These are phyloP conservation scores for Malus hybrid DNA, from an alignment of 331 rosid species.

Conservation along the genomic window DNA sequence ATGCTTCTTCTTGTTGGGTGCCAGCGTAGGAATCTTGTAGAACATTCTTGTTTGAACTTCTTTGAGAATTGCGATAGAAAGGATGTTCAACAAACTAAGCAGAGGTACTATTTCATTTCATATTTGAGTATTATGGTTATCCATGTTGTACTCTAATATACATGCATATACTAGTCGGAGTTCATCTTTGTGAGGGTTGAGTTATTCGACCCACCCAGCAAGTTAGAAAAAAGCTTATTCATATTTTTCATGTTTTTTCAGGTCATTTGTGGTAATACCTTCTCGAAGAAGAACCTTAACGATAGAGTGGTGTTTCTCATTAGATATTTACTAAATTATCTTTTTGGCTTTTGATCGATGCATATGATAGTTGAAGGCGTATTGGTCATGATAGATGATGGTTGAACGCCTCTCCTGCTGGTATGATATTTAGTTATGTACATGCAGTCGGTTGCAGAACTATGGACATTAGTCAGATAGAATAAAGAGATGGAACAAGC, in stretches of 20 bases:
- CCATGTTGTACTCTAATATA: neutral
- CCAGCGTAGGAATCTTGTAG: slow-evolving; percentile 30
- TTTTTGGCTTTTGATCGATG: neutral
- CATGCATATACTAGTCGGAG: neutral
- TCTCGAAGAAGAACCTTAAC: neutral
- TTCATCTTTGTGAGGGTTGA: neutral
- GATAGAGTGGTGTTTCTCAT: neutral
- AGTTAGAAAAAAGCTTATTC: neutral
- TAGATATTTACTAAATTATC: neutral
- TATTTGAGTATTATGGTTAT: neutral
- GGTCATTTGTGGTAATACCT: neutral
- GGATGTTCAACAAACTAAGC: neutral
- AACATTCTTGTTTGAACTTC: neutral
- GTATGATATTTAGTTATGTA: neutral
- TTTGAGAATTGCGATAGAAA: neutral
- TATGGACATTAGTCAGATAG: neutral
- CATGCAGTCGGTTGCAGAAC: neutral
- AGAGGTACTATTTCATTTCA: neutral
- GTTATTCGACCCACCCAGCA: neutral
- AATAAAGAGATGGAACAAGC: neutral
- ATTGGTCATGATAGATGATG: neutral
- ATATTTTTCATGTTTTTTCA: neutral
- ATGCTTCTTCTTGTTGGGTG: slow-evolving; percentile 70
- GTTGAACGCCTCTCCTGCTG: neutral
- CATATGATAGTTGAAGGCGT: neutral